A percentile compares a stretch with the other conserved stretches of the same genome.
Conservation (phyloP, 768 basidiomycete species). For the Termitomyces titanicus region DNA sequence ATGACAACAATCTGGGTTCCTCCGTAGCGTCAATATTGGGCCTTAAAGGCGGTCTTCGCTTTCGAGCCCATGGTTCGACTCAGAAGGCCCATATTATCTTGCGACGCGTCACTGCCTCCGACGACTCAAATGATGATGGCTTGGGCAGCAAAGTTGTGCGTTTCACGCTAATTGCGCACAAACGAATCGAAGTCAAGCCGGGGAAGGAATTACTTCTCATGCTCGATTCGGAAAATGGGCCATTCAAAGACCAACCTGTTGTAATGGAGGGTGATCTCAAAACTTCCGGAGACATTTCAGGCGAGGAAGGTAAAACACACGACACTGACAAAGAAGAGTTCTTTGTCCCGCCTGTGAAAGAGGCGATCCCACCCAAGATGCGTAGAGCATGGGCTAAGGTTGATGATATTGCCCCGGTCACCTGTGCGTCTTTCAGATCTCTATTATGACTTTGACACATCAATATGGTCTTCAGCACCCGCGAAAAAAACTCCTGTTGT, state of each 20-base stretch:
- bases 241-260: constrained; percentile 53
- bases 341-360: constrained; percentile 21
- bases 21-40: constrained; percentile 55
- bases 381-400: constrained; percentile 54
- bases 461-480: constrained; percentile 1
- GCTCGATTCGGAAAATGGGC: constrained; percentile 47
- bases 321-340: constrained; percentile 37
- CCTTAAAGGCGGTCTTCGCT: constrained; percentile 57
- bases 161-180: constrained; percentile 65
- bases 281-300: constrained; percentile 30
- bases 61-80: constrained; percentile 61
- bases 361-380: constrained; percentile 60
- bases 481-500: constrained; percentile 12
- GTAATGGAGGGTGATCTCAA: constrained; percentile 52
- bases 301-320: constrained; percentile 38
- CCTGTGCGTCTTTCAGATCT: constrained; percentile 30
- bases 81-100: constrained; percentile 69
- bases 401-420: constrained; percentile 37
- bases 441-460: background rate
- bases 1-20: constrained; percentile 21
- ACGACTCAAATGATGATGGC: constrained; percentile 40
- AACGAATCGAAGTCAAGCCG: constrained; percentile 66
- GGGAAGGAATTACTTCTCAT: constrained; percentile 69
- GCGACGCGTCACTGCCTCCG: constrained; percentile 52
- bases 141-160: constrained; percentile 38